phyloP scores from a whole-genome alignment of 106 monocot genomes.

The Dendrobium huoshanense region DNA sequence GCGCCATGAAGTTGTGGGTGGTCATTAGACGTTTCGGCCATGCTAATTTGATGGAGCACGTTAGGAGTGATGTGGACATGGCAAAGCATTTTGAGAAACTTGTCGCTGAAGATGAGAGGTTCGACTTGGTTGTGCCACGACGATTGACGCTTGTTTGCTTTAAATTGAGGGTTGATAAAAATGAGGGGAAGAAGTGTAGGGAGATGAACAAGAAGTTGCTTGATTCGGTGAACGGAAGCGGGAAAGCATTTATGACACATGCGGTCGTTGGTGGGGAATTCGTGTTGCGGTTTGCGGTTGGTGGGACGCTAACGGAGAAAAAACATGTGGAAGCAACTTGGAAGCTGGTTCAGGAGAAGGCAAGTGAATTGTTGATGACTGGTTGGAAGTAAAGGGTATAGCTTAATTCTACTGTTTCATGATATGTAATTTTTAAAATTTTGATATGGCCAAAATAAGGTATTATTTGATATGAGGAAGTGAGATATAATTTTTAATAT shows the following conservation, averaged over 20 bases:
- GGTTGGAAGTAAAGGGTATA: too few relatives aligned
- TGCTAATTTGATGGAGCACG: slow-evolving; percentile 22
- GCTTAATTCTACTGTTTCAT: too few relatives aligned
- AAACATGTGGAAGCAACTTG: slow-evolving; percentile 35
- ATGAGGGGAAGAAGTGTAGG: not conserved
- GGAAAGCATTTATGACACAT: slow-evolving; percentile 36
- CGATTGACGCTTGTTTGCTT: slow-evolving; percentile 37
- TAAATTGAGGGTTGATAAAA: slow-evolving; percentile 11
- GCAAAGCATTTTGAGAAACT: slow-evolving; percentile 17
- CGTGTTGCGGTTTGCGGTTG: slow-evolving; percentile 33
- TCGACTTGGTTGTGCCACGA: slow-evolving; percentile 27
- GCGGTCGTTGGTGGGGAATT: slow-evolving; percentile 28
- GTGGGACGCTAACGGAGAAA: slow-evolving; percentile 39
- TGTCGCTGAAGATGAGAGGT: slow-evolving; percentile 20
- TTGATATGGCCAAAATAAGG: too few relatives aligned
- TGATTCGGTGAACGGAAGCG: slow-evolving; percentile 36
- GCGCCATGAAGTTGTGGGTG: slow-evolving; percentile 46
- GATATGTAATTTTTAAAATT: too few relatives aligned
- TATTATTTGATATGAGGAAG: too few relatives aligned
- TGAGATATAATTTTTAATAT: too few relatives aligned
- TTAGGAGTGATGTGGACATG: slow-evolving; percentile 23
- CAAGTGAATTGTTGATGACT: not conserved
- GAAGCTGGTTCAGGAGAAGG: slow-evolving; percentile 35
- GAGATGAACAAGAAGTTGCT: slow-evolving; percentile 28
- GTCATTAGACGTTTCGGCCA: slow-evolving; percentile 32